phyloP scores from a whole-genome alignment of 257 asterid species.

The Fraxinus americana region DNA sequence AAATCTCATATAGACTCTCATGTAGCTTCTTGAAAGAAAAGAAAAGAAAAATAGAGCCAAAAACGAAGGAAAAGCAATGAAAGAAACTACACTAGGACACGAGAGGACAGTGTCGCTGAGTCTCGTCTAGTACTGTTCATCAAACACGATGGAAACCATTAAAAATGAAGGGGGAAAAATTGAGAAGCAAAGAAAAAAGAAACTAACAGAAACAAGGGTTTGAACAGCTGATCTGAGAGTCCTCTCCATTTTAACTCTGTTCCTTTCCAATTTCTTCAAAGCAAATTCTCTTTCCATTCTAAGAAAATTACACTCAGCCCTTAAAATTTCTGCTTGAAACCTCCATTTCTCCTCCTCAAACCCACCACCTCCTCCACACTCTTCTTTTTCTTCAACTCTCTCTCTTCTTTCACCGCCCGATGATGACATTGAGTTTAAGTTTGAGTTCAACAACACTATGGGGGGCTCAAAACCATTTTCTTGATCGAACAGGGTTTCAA shows the following conservation, averaged over 20 bases:
- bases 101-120: no score
- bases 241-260: constrained; percentile 59
- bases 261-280: constrained; percentile 69
- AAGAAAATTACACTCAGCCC: constrained; percentile 79
- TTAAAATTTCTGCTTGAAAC: constrained; percentile 84
- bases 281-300: constrained; percentile 81
- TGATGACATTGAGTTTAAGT: constrained; percentile 19
- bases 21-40: neutral
- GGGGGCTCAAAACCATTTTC: constrained; percentile 40
- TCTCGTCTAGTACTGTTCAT: neutral
- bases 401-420: constrained; percentile 43
- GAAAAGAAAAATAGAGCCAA: neutral
- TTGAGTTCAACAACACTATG: constrained; percentile 32
- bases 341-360: constrained; percentile 72
- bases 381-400: constrained; percentile 44
- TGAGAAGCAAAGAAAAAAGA: neutral
- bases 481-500: constrained; percentile 48
- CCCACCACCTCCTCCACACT: constrained; percentile 21
- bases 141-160: neutral
- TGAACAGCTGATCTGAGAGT: constrained; percentile 73
- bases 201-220: constrained; percentile 70
- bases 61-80: neutral
- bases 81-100: neutral
- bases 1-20: neutral
- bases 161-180: neutral